Base-by-base conservation (phyloP, 345 rosid genomes). In the Ricinus communis region DNA sequence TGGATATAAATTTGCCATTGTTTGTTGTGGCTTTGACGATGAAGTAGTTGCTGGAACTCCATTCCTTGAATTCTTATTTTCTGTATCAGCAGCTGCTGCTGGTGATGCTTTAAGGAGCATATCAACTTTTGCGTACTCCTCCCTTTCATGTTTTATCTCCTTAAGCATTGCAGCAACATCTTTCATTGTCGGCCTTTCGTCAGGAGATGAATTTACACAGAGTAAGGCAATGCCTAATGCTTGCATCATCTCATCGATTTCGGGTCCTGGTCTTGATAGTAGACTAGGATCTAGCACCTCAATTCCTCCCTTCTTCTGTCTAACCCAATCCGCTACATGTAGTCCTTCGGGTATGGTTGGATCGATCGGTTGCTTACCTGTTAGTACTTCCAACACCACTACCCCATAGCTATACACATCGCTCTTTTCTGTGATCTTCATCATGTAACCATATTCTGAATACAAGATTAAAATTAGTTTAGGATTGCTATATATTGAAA, bases 351-450 rank as follows among this genome's bases (percentile, higher is more conserved):
- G 95, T 72, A 91, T 91, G 3, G 95, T 87, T 21, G 97, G 97
- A 75, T 90, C 99, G 43, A 95, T 92, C 1, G 97, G 97, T 71
- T 90, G 97, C 80, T 90, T 92, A 41, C 99, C 99, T 0, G 97
- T 95, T 54, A 95, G 55, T 46, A 95, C 97, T 82, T 92, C 97
- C 21, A 95, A 79, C 14, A 87, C 85, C 49, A 95, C 97, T 30
- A 95, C 92, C 0, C 96, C 99, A 15, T 87, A 94, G 92, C 98
- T 94, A 69, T 94, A 94, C 40, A 94, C 96, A 68, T 94, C 97
- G 31, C 97, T 91, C 43, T 94, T 94, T 83, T 94, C 97, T 71
- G 99, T 91, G 38, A 95, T 95, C 84, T 91, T 95, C 99, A 88
- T 87, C 89, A 87, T 87, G 74, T 87, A 90, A 30, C 97, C 97